Percentiles rank a stretch among this genome's conserved stretches.
Conservation (phyloP, 495 filamentous ascomycete species). For the Podospora comata region DNA sequence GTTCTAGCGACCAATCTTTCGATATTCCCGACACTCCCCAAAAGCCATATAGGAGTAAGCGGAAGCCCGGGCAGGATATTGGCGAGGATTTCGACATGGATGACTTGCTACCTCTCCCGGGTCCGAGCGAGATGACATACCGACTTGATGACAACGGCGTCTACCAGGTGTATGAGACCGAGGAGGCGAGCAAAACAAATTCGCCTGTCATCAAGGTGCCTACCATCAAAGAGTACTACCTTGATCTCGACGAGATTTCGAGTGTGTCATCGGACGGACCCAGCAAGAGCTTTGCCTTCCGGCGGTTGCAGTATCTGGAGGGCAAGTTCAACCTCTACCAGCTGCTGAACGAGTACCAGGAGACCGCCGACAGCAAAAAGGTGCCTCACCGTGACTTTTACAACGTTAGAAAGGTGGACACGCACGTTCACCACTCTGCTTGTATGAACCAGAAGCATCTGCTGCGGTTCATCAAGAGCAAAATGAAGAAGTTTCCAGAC, state of each 20-base stretch:
- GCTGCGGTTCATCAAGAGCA: constrained; percentile 96
- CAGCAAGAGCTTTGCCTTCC: constrained; percentile 94
- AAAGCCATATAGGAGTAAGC: constrained; percentile 46
- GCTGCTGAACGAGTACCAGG: constrained; percentile 92
- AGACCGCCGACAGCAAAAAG: constrained; percentile 94
- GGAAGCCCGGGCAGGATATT: constrained; percentile 88
- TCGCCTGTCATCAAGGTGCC: constrained; percentile 76
- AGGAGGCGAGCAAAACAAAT: constrained; percentile 55
- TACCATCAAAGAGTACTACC: constrained; percentile 87
- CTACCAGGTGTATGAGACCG: constrained; percentile 82
- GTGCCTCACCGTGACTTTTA: constrained; percentile 98
- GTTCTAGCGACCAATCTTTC: constrained; percentile 12
- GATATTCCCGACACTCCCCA: constrained; percentile 24
- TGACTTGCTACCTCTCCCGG: constrained; percentile 70
- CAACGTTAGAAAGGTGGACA: constrained; percentile 97
- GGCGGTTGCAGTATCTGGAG: constrained; percentile 89
- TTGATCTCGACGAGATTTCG: constrained; percentile 85
- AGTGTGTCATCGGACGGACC: constrained; percentile 88
- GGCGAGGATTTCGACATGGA: constrained; percentile 73
- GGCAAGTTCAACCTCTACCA: constrained; percentile 93
- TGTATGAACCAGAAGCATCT: constrained; percentile 99
- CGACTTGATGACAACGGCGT: constrained; percentile 78
- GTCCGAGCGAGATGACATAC: constrained; percentile 65
- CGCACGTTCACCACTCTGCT: constrained; percentile 97
- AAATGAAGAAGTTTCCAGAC: constrained; percentile 95